phyloP scores from a whole-genome alignment of 176 grass and related monocot species.

The Ananas comosus region DNA sequence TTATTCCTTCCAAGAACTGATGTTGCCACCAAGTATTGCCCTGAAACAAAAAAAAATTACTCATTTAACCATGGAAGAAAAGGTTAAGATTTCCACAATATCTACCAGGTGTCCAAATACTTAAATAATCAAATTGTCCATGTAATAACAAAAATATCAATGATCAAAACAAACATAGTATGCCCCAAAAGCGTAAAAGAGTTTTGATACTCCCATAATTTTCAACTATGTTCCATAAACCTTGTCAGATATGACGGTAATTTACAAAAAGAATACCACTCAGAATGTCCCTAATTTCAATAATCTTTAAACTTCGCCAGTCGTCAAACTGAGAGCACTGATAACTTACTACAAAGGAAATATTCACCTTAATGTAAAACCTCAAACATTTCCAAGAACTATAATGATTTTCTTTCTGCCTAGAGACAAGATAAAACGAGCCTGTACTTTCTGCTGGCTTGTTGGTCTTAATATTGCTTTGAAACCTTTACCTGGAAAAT shows the following conservation, averaged over 20 bases:
- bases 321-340: no score
- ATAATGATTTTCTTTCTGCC: no score
- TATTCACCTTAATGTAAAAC: no score
- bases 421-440: background rate
- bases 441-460: background rate
- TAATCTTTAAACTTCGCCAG: no score
- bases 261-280: no score
- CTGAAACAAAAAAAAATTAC: conserved; percentile 39
- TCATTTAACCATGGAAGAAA: background rate
- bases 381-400: no score
- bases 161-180: background rate
- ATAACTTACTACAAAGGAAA: no score
- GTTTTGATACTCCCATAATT: no score
- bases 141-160: background rate
- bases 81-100: background rate
- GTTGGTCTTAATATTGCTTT: background rate
- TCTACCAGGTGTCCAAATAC: background rate
- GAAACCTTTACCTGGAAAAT: conserved; percentile 48
- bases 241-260: no score
- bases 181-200: background rate
- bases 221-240: no score
- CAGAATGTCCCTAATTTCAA: no score
- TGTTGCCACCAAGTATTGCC: conserved; percentile 79
- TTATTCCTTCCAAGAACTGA: conserved; percentile 79
- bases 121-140: background rate